Percentiles rank a stretch among this genome's conserved stretches.
phyloP scores from a whole-genome alignment of 1,284 basidiomycete species.

The Cryptococcus floricola region DNA sequence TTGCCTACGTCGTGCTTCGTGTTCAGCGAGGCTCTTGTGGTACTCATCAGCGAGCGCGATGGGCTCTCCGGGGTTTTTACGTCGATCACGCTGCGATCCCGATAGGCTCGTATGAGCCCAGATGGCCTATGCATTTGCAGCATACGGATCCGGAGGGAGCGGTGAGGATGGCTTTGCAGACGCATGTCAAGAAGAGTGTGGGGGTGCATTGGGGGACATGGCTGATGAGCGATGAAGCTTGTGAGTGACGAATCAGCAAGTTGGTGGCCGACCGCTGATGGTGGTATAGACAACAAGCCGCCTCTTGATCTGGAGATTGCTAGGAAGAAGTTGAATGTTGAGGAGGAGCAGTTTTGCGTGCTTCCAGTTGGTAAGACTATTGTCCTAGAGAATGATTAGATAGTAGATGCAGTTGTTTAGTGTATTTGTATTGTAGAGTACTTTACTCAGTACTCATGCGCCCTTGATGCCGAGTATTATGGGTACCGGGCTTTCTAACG shows the following conservation, averaged over 20 bases:
- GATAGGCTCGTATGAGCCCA: constrained; percentile 50
- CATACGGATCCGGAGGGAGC: constrained; percentile 51
- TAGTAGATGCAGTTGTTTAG: background rate
- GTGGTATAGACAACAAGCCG: constrained; percentile 35
- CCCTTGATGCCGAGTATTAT: too few species aligned
- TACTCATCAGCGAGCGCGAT: too few species aligned
- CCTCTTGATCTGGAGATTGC: constrained; percentile 41
- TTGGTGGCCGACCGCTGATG: background rate
- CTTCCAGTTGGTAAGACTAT: constrained; percentile 41
- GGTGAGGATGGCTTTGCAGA: constrained; percentile 46
- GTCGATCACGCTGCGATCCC: constrained; percentile 50
- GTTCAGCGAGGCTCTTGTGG: too few species aligned
- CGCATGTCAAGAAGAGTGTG: constrained; percentile 40
- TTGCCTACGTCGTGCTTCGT: too few species aligned
- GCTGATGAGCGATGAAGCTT: constrained; percentile 50
- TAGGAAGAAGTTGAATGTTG: constrained; percentile 31
- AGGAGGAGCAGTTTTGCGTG: constrained; percentile 31
- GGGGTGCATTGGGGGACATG: constrained; percentile 54
- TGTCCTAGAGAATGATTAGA: constrained; percentile 22
- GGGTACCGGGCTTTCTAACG: too few species aligned
- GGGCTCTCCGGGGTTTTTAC: too few species aligned
- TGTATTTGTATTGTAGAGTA: too few species aligned
- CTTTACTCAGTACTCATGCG: too few species aligned
- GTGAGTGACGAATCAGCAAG: constrained; percentile 22
- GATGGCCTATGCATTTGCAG: constrained; percentile 49